Conservation (phyloP, 352 stramenopile species). For the Pythium biforme region DNA sequence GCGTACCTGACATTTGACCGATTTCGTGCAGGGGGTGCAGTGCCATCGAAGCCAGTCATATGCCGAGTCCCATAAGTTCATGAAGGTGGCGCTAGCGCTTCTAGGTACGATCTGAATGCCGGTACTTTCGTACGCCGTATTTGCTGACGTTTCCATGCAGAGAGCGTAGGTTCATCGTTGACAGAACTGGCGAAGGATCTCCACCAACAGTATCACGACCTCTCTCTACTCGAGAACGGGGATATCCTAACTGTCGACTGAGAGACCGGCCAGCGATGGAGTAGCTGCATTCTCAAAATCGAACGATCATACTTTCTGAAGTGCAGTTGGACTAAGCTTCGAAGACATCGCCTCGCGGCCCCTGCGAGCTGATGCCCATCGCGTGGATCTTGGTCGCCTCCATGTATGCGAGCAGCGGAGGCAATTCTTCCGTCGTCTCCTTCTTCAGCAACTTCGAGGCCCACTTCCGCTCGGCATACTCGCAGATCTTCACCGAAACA, state of each 20-base stretch:
- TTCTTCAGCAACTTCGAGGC: constrained; percentile 89
- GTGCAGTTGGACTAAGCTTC: constrained; percentile 14
- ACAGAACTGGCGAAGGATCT: constrained; percentile 16
- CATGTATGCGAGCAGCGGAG: constrained; percentile 65
- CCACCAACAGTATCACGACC: constrained; percentile 22
- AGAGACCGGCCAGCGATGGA: not conserved
- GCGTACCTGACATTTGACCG: not conserved
- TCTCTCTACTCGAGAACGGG: not conserved
- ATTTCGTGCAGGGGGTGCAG: constrained; percentile 22
- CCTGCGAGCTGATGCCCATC: constrained; percentile 41
- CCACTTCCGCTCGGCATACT: constrained; percentile 92
- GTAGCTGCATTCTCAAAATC: not conserved
- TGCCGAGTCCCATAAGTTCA: constrained; percentile 23
- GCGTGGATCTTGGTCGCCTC: constrained; percentile 74
- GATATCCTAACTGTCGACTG: constrained; percentile 10
- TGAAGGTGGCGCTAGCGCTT: constrained; percentile 21
- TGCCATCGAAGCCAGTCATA: constrained; percentile 21
- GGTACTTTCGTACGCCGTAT: not conserved
- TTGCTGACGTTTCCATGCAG: not conserved
- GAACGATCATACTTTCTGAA: not conserved
- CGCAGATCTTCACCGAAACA: constrained; percentile 65
- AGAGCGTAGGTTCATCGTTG: constrained; percentile 13
- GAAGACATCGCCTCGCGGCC: constrained; percentile 38
- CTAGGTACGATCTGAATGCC: constrained; percentile 10
- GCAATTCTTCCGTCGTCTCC: constrained; percentile 70